Evolutionary conservation across 495 filamentous ascomycete genomes (phyloP).

Genomic region (Tuber magnatum): DNA sequence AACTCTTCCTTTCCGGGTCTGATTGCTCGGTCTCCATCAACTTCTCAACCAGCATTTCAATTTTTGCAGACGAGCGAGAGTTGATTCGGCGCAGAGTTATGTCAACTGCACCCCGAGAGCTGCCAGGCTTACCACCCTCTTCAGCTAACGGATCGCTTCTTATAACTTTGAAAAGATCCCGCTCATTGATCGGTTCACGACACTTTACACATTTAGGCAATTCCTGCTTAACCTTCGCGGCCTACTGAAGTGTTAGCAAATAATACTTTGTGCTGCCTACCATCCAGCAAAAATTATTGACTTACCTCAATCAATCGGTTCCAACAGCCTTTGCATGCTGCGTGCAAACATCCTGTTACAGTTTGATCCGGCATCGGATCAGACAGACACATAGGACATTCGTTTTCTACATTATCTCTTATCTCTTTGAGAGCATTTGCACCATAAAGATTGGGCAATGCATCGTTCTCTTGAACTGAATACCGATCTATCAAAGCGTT

Average conservation of each 20-base stretch:
- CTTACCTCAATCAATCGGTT: constrained; percentile 64
- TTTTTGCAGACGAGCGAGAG: constrained; percentile 76
- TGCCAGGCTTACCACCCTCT: constrained; percentile 45
- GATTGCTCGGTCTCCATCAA: constrained; percentile 58
- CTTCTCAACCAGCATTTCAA: constrained; percentile 66
- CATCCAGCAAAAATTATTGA: background rate
- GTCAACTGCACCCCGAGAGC: constrained; percentile 4
- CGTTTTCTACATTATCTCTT: constrained; percentile 73
- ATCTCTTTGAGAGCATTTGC: constrained; percentile 84
- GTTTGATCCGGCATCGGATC: constrained; percentile 90
- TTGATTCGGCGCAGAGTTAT: constrained; percentile 72
- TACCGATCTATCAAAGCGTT: constrained; percentile 77
- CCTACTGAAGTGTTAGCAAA: constrained; percentile 43
- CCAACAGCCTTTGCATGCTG: constrained; percentile 86
- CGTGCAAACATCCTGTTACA: constrained; percentile 94
- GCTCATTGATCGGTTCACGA: constrained; percentile 68
- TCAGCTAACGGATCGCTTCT: constrained; percentile 45
- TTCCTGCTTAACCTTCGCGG: constrained; percentile 69
- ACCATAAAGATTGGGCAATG: constrained; percentile 65
- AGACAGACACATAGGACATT: constrained; percentile 91
- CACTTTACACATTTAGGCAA: constrained; percentile 81
- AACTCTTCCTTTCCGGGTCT: constrained; percentile 67
- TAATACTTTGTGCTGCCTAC: background rate
- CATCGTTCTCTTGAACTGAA: constrained; percentile 52
- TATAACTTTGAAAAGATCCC: constrained; percentile 87